Evolutionary conservation across 805 yeast genomes (phyloP), one percentile per base, ranked within the genome.

Genomic region (Saccharomycopsis fodiens): DNA sequence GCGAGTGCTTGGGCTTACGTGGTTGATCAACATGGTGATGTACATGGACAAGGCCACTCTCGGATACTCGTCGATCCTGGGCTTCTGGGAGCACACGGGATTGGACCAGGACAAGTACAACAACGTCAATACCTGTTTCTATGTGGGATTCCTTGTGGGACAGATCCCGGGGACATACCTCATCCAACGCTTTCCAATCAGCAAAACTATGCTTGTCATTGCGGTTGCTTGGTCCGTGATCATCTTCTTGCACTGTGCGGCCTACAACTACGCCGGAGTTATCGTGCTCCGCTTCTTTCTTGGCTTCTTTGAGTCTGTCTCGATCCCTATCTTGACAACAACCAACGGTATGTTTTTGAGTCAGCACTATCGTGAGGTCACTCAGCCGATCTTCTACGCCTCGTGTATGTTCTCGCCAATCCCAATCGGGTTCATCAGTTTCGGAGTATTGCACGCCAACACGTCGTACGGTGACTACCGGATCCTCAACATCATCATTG

Each of bases 401-500:
- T 65, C 76, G 7, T 72, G 78, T 59, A 57, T 74, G 47, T 78
- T 75, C 48, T 66, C 65, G 12, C 66, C 74, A 1, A 72, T 77
- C 36, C 77, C 79, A 10, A 69, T 73, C 25, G 77, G 76, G 3
- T 72, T 73, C 54, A 70, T 73, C 42, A 66, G 72, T 0, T 67
- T 63, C 45, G 71, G 70, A 48, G 61, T 65, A 5, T 37, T 66
- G 6, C 58, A 58, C 43, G 49, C 39, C 2, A 29, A 46, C 8
- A 44, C 59, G 17, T 38, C 62, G 0, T 54, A 64, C 21, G 56
- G 63, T 21, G 45, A 61, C 10, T 81, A 85, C 83, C 72, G 73
- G 53, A 56, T 79, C 15, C 69, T 78, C 45, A 72, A 70, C 59
- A 69, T 79, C 29, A 71, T 78, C 41, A 67, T 74, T 44, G 86